Evolutionary conservation across 805 yeast species (phyloP), one percentile per base, ranked within the genome.

Genomic region (Ogataea kodamae): DNA sequence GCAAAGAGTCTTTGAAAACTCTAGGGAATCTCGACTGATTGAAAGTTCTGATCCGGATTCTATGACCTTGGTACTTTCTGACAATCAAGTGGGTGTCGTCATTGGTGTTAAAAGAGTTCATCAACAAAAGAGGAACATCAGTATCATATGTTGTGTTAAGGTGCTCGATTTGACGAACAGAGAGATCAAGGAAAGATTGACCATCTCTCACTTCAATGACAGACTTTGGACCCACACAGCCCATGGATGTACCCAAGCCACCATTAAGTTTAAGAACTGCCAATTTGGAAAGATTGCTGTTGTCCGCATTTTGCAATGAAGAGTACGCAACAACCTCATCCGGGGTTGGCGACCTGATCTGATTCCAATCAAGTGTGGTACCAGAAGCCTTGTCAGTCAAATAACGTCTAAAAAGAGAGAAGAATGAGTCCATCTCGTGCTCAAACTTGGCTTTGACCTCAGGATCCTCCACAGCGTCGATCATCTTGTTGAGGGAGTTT

Each of bases 171-270:
- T 92, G 98, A 62, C 98, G 84, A 26, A 92, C 98, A 28, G 96
- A 74, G 50, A 92, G 75, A 62, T 92, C 98, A 60, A 92, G 73
- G 63, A 92, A 92, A 25, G 97, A 84, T 74, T 92, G 94, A 42
- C 97, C 97, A 53, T 92, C 98, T 64, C 98, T 84, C 30, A 92
- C 98, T 69, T 92, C 98, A 59, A 92, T 92, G 48, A 92, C 95
- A 17, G 96, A 85, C 65, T 89, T 89, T 46, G 98, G 98, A 39
- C 98, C 98, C 43, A 92, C 97, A 69, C 98, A 92, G 39, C 98
- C 98, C 98, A 92, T 92, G 7, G 97, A 90, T 13, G 98, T 92
- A 58, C 98, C 98, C 50, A 92, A 73, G 25, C 98, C 98, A 71
- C 98, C 98, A 60, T 92, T 92, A 61, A 92, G 75, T 68, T 92